Base-by-base conservation (phyloP, 208 protist genomes). In the Crithidia brevicula region DNA sequence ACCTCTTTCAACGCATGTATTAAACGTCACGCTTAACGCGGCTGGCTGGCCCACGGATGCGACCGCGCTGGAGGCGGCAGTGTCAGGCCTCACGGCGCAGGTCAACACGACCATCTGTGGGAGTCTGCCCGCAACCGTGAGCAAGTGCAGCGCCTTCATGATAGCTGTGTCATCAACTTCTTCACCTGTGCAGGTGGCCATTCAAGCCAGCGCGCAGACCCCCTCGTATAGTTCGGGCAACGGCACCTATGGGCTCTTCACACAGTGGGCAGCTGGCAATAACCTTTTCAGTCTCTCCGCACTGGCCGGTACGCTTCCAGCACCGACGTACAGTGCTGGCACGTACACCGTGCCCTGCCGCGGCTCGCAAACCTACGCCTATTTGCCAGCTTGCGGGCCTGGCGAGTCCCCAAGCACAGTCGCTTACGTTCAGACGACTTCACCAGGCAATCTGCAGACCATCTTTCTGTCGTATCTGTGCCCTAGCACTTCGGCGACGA, bases 341-440 rank as follows among this genome's bases (percentile, higher is more conserved):
- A 34, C 15, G 18, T 86, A 86, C 54, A 53, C 64, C 4, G 71
- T 77, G 56, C 83, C 83, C 18, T 89, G 83, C 46, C 75, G 83
- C 15, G 60, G 46, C 23, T 10, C 52, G 33, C 51, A 49, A 3
- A 80, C 75, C 46, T 85, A 85, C 64, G 33, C 57, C n/a, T 89
- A 82, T 43, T 54, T 89, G 0, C 80, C 79, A 3, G 56, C 47
- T 5, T 89, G 83, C 45, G 36, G 30, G 0, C 13, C 25, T 0
- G 27, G 25, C 11, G 73, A 85, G 50, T 33, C 40, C 0, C 50
- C 75, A 28, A 59, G 43, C n/a, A 82, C 74, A 16, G 67, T 50
- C 1, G 60, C 76, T 16, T 86, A 79, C 65, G 56, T 86, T 11
- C 27, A 36, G 7, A 40, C 58, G 1, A 72, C 69, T 20, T 67